A percentile compares a stretch with the other conserved stretches of the same genome.
phyloP scores from a whole-genome alignment of 73 alveolate species.

The Paraurostyla sp. region DNA sequence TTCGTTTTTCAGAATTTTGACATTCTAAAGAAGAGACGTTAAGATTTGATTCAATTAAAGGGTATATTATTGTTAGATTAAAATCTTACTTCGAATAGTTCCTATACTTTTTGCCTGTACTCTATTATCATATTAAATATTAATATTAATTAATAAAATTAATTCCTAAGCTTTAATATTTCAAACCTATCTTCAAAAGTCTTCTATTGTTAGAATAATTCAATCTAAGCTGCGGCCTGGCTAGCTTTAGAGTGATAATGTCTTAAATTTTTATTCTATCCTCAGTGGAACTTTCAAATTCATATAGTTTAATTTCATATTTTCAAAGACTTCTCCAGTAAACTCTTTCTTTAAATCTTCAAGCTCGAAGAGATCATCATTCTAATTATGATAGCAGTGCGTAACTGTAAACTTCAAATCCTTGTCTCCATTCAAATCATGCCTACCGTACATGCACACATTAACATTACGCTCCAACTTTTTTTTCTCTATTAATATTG shows the following conservation, averaged over 20 bases:
- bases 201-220: neutral
- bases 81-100: constrained; percentile 57
- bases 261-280: constrained; percentile 44
- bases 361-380: constrained; percentile 38
- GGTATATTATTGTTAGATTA: neutral
- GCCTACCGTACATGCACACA: constrained; percentile 62
- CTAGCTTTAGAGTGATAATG: neutral
- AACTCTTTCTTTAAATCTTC: constrained; percentile 51
- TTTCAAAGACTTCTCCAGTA: constrained; percentile 17
- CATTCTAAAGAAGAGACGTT: constrained; percentile 40
- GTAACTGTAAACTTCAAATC: constrained; percentile 49
- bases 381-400: constrained; percentile 59
- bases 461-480: constrained; percentile 39
- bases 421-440: constrained; percentile 44
- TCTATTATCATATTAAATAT: constrained; percentile 60
- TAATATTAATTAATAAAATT: constrained; percentile 5
- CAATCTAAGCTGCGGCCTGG: constrained; percentile 28
- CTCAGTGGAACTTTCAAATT: constrained; percentile 44
- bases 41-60: neutral
- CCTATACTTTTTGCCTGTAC: constrained; percentile 54
- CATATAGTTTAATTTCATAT: constrained; percentile 1
- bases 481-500: constrained; percentile 44
- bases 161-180: neutral
- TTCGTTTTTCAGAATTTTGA: neutral
- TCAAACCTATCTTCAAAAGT: too few species aligned